phyloP scores from a whole-genome alignment of 805 yeast species.

The Sungouiella blattae region DNA sequence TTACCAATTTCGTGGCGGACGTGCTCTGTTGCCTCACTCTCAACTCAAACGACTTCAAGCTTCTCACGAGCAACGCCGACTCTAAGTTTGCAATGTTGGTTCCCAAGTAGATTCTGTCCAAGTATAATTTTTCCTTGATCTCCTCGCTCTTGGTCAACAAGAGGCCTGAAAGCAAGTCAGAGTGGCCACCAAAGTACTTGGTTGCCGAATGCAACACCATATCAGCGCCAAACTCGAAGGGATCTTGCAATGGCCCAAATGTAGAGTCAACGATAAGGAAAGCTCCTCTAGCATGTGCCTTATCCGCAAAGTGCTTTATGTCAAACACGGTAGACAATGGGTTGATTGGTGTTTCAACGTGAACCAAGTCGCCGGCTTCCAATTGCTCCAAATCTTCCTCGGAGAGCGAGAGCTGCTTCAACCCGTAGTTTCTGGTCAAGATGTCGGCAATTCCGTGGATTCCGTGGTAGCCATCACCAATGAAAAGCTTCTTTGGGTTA shows the following conservation, averaged over 20 bases:
- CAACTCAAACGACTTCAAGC: constrained; percentile 75
- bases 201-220: constrained; percentile 91
- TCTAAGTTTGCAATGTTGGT: constrained; percentile 79
- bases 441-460: constrained; percentile 67
- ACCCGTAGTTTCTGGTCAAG: constrained; percentile 56
- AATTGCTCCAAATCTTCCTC: constrained; percentile 44
- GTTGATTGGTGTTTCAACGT: constrained; percentile 84
- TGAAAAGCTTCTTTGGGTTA: constrained; percentile 71
- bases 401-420: constrained; percentile 39
- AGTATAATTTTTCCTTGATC: constrained; percentile 43
- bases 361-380: constrained; percentile 69
- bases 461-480: constrained; percentile 86
- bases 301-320: constrained; percentile 57
- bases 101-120: constrained; percentile 71
- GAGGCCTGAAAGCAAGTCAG: constrained; percentile 82
- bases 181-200: constrained; percentile 94
- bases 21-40: constrained; percentile 65
- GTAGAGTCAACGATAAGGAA: constrained; percentile 74
- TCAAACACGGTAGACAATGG: constrained; percentile 72
- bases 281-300: constrained; percentile 79
- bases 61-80: constrained; percentile 67
- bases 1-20: constrained; percentile 60
- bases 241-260: constrained; percentile 83
- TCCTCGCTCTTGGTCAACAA: constrained; percentile 58
- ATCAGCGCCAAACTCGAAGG: constrained; percentile 82